A percentile compares a stretch with the other conserved stretches of the same genome.
These are phyloP conservation scores for Ustilago xerochloae DNA, from an alignment of 1,284 basidiomycete species.

Conservation along the genomic window DNA sequence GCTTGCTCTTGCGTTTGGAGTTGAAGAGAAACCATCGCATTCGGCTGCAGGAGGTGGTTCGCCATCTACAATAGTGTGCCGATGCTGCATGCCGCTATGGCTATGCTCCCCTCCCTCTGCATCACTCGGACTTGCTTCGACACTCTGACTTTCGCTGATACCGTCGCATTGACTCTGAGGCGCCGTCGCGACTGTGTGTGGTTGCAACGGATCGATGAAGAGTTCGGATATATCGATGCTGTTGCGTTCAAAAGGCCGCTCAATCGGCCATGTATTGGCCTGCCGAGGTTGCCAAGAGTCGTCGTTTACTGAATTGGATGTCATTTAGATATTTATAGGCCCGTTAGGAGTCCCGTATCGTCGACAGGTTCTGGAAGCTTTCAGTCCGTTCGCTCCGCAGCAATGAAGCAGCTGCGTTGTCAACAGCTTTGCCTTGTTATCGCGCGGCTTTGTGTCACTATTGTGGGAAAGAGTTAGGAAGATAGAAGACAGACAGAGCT, in stretches of 20 bases:
- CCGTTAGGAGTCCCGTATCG: too few species aligned
- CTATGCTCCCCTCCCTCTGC: neutral
- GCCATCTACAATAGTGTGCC: too few species aligned
- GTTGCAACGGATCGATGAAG: neutral
- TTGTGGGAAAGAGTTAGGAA: too few species aligned
- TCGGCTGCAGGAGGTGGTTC: neutral
- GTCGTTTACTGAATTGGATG: neutral
- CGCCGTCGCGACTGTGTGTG: neutral
- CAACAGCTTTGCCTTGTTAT: too few species aligned
- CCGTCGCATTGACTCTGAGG: constrained; percentile 1
- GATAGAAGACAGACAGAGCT: too few species aligned
- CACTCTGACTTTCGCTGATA: constrained; percentile 3
- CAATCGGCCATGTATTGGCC: constrained; percentile 4
- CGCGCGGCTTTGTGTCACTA: too few species aligned
- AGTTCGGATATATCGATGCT: neutral
- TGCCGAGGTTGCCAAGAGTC: neutral
- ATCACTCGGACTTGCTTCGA: neutral
- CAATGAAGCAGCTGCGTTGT: too few species aligned
- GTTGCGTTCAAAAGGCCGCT: neutral
- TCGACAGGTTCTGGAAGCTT: too few species aligned
- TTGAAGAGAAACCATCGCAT: neutral
- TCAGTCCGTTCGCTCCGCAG: too few species aligned
- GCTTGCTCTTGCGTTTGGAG: constrained; percentile 30
- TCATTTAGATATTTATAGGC: too few species aligned
- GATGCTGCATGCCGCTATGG: too few species aligned